Evolutionary conservation across 257 asterid species (phyloP).

Genomic region (Datura wrightii): DNA sequence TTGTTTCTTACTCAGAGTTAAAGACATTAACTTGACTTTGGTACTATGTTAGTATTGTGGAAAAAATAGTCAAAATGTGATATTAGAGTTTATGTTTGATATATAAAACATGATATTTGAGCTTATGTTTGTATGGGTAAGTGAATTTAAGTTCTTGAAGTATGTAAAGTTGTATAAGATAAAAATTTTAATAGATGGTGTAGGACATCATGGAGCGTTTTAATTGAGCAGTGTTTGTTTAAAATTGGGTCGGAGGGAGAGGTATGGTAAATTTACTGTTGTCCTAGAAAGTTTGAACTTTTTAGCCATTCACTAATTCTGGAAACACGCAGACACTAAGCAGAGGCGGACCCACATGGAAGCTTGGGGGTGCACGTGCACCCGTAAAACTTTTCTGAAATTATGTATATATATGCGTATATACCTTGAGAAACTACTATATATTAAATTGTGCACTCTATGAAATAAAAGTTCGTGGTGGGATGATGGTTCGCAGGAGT

Average conservation of each 20-base stretch:
- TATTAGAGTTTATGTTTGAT: background rate
- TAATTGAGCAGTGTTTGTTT: background rate
- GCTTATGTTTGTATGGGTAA: background rate
- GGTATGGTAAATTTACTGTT: background rate
- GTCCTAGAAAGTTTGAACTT: background rate
- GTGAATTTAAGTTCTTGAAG: conserved; percentile 19
- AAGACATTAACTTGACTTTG: background rate
- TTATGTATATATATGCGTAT: no score
- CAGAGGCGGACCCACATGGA: no score
- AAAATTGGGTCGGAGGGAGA: background rate
- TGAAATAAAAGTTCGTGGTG: no score
- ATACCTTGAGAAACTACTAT: no score
- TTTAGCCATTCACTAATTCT: background rate
- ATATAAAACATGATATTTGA: background rate
- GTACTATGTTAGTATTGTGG: background rate
- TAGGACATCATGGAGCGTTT: background rate
- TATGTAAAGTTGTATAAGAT: background rate
- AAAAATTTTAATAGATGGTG: background rate
- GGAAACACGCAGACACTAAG: background rate
- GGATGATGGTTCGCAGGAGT: no score
- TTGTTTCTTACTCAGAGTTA: background rate
- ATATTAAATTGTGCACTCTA: no score
- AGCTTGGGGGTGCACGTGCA: no score
- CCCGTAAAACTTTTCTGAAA: no score
- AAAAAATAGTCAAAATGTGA: background rate